Conservation (phyloP, 164 flowering plant genomes). For the Vitis vinifera region ASM3070453v1 NC_081823.1:8330501-8331000, state of each 20-base stretch:
- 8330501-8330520: too few relatives aligned
- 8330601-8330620: neutral
- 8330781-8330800: neutral
- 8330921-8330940: too few relatives aligned
- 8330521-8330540: too few relatives aligned
- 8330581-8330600: too few relatives aligned
- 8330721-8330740: slow-evolving; percentile 49
- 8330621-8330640: neutral
- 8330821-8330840: too few relatives aligned
- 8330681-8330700: slow-evolving; percentile 65
- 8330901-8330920: too few relatives aligned
- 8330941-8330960: too few relatives aligned
- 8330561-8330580: neutral
- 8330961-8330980: neutral
- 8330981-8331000: neutral
- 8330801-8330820: neutral
- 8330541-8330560: neutral
- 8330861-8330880: too few relatives aligned
- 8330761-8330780: slow-evolving; percentile 25
- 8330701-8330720: slow-evolving; percentile 43
- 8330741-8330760: slow-evolving; percentile 50
- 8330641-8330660: slow-evolving; percentile 24
- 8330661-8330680: slow-evolving; percentile 48
- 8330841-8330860: too few relatives aligned
- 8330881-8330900: too few relatives aligned